Evolutionary conservation across 164 flowering plant genomes (phyloP).

Genomic region (Vitis rotundifolia): DNA sequence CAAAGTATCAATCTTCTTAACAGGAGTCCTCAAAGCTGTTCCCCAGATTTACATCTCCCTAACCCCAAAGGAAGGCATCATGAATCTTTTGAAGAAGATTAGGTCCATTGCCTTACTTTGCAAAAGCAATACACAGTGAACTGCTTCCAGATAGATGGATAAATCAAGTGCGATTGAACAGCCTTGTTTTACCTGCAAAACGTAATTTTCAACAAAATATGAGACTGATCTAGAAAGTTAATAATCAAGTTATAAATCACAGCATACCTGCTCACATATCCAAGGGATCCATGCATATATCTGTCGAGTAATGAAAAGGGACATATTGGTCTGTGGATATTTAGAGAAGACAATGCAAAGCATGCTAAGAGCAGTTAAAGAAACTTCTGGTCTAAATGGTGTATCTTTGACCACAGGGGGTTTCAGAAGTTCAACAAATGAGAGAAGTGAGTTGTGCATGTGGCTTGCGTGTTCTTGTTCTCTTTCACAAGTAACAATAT

Average conservation of each 20-base stretch:
- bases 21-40: neutral
- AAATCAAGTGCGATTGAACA: slow-evolving; percentile 49
- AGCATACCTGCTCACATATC: slow-evolving; percentile 74
- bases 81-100: neutral
- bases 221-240: slow-evolving; percentile 1
- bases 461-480: slow-evolving; percentile 49
- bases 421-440: slow-evolving; percentile 49
- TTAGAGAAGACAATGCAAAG: slow-evolving; percentile 66
- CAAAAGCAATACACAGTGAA: slow-evolving; percentile 58
- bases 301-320: slow-evolving; percentile 44
- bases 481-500: slow-evolving; percentile 15
- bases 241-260: neutral
- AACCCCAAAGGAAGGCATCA: neutral
- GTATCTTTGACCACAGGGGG: slow-evolving; percentile 34
- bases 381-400: slow-evolving; percentile 45
- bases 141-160: slow-evolving; percentile 74
- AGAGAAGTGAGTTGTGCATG: slow-evolving; percentile 42
- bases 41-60: neutral
- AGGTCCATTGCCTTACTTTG: slow-evolving; percentile 50
- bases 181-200: slow-evolving; percentile 58
- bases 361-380: slow-evolving; percentile 77
- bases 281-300: slow-evolving; percentile 73
- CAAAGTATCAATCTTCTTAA: neutral
- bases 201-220: slow-evolving; percentile 3
- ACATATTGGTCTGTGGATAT: slow-evolving; percentile 44